Conservation (phyloP, 2,329 filamentous ascomycete genomes). For the Nectriaceae sp. region DNA sequence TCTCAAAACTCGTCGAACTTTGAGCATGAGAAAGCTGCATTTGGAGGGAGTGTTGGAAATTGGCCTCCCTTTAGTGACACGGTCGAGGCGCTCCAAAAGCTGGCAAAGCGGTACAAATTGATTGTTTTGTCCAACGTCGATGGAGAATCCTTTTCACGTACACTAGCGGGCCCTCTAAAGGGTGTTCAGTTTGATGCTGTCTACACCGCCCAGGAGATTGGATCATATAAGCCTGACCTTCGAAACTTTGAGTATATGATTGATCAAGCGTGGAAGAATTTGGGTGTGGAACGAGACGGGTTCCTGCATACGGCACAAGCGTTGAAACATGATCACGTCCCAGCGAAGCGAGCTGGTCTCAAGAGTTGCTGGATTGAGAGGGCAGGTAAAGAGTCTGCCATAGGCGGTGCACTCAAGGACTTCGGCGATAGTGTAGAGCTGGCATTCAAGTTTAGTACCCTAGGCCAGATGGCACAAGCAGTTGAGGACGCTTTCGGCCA, state of each 20-base stretch:
- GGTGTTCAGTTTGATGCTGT: constrained; percentile 49
- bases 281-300: constrained; percentile 52
- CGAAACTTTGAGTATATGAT: constrained; percentile 70
- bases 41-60: constrained; percentile 52
- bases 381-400: constrained; percentile 34
- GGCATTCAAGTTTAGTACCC: not conserved
- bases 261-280: constrained; percentile 48
- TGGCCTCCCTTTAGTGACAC: constrained; percentile 65
- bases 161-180: constrained; percentile 47
- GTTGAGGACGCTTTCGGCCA: not conserved
- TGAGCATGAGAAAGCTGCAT: constrained; percentile 43
- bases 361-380: constrained; percentile 65
- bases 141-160: constrained; percentile 48
- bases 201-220: constrained; percentile 71
- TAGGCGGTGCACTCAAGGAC: constrained; percentile 15
- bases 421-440: constrained; percentile 7
- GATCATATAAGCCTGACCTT: constrained; percentile 68
- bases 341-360: constrained; percentile 60
- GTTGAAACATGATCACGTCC: constrained; percentile 65
- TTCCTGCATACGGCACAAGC: constrained; percentile 70
- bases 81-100: constrained; percentile 51
- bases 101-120: constrained; percentile 57
- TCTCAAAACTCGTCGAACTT: constrained; percentile 28
- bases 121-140: constrained; percentile 62
- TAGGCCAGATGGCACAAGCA: not conserved